phyloP scores from a whole-genome alignment of 2,329 filamentous ascomycete genomes.

The Calonectria pseudoreteaudii region DNA sequence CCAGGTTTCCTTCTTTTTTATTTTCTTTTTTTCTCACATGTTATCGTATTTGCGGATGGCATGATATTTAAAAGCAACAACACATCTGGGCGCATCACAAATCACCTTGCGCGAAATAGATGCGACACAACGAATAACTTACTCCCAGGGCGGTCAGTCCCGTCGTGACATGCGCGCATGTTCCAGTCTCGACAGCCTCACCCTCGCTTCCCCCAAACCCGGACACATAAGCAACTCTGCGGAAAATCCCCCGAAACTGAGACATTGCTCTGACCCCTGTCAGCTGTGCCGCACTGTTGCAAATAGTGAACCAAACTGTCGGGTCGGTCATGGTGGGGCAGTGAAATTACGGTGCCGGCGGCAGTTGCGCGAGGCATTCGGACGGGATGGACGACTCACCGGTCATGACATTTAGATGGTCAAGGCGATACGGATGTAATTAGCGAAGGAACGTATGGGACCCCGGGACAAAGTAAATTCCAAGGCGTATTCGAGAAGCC shows the following conservation, averaged over 20 bases:
- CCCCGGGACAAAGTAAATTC: not conserved
- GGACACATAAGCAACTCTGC: conserved; percentile 14
- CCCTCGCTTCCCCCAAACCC: conserved; percentile 19
- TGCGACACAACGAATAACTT: not conserved
- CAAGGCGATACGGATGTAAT: not conserved
- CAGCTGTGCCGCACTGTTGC: conserved; percentile 38
- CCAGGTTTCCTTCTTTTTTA: not conserved
- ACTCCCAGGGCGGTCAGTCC: not conserved
- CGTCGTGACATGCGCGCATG: not conserved
- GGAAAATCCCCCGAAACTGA: conserved; percentile 38
- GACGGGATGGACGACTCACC: not conserved
- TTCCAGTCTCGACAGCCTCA: not conserved
- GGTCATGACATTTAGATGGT: not conserved
- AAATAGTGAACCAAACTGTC: conserved; percentile 42
- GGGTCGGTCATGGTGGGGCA: conserved; percentile 37
- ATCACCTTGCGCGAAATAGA: not conserved
- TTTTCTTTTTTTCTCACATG: not conserved
- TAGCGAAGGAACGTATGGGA: not conserved
- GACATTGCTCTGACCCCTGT: conserved; percentile 39
- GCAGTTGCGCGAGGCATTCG: conserved; percentile 31
- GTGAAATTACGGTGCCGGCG: conserved; percentile 40
- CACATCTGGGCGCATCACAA: not conserved
- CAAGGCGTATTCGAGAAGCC: not conserved
- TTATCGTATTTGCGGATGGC: not conserved
- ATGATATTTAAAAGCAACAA: not conserved